A percentile compares a stretch with the other conserved stretches of the same genome.
These are phyloP conservation scores for Haberlea rhodopensis DNA, from an alignment of 257 asterid genomes.

Conservation along the genomic window DNA sequence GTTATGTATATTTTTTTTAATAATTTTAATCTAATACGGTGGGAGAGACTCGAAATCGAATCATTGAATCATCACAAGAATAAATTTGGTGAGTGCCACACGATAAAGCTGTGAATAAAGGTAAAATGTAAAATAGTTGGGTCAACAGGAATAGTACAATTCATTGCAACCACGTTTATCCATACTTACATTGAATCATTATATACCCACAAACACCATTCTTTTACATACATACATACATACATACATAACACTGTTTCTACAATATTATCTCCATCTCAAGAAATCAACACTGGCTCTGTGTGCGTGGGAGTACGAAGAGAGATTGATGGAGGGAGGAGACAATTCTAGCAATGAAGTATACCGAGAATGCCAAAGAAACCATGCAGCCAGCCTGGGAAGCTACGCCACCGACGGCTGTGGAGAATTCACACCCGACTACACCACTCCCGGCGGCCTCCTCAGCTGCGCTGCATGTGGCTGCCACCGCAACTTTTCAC, in stretches of 20 bases:
- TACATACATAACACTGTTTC: no score
- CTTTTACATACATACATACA: no score
- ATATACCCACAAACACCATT: conserved; percentile 16
- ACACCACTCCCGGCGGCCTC: conserved; percentile 19
- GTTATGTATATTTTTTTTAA: no score
- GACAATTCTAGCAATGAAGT: conserved; percentile 27
- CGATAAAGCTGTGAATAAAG: conserved; percentile 11
- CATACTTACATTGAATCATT: conserved; percentile 11
- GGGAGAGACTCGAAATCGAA: no score
- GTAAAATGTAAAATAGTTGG: conserved; percentile 16
- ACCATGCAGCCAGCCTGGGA: conserved; percentile 82
- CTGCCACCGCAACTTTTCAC: conserved; percentile 73
- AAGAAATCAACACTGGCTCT: conserved; percentile 10
- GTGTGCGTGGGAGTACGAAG: no score
- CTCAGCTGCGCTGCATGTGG: conserved; percentile 73
- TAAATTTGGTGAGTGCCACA: no score
- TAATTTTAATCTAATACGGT: no score
- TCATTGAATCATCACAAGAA: no score
- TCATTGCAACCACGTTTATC: conserved; percentile 47
- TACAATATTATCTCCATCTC: no score
- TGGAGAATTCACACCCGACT: conserved; percentile 54
- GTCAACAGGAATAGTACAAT: conserved; percentile 31
- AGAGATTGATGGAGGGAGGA: conserved; percentile 63
- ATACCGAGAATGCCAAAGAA: conserved; percentile 60
- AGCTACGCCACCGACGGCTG: conserved; percentile 86